Conservation (phyloP, 2,329 filamentous ascomycete species). For the Fusarium pilosicola region DNA sequence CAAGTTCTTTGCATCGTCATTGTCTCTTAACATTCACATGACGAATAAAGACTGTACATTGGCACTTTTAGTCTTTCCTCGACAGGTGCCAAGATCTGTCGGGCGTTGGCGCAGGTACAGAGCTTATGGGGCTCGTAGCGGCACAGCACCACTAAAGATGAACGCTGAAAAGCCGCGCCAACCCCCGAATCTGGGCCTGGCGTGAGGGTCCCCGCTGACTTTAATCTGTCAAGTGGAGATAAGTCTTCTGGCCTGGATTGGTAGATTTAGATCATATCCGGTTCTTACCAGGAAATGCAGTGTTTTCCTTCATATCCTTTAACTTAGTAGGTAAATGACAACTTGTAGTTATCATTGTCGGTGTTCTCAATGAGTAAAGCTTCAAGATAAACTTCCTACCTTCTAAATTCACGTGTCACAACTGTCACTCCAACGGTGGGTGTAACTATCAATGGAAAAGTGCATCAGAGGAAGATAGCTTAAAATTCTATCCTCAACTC, state of each 20-base stretch:
- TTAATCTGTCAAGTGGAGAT: too few species aligned
- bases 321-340: too few species aligned
- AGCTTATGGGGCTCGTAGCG: background rate
- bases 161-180: background rate
- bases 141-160: background rate
- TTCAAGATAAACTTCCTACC: background rate
- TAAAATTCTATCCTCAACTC: background rate
- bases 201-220: background rate
- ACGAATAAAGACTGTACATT: background rate
- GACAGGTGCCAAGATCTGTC: background rate
- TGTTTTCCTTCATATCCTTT: background rate
- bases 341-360: background rate
- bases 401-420: too few species aligned
- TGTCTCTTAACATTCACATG: too few species aligned
- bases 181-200: background rate
- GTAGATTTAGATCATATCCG: background rate
- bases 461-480: background rate
- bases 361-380: background rate
- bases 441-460: background rate
- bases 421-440: background rate
- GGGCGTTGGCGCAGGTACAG: background rate
- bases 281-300: too few species aligned
- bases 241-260: background rate
- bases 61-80: too few species aligned
- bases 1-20: rapidly evolving